A percentile compares a stretch with the other conserved stretches of the same genome.
These are phyloP conservation scores for Rhizopus arrhizus DNA, from an alignment of 371 early-diverging fungal genomes.

Conservation along the genomic window DNA sequence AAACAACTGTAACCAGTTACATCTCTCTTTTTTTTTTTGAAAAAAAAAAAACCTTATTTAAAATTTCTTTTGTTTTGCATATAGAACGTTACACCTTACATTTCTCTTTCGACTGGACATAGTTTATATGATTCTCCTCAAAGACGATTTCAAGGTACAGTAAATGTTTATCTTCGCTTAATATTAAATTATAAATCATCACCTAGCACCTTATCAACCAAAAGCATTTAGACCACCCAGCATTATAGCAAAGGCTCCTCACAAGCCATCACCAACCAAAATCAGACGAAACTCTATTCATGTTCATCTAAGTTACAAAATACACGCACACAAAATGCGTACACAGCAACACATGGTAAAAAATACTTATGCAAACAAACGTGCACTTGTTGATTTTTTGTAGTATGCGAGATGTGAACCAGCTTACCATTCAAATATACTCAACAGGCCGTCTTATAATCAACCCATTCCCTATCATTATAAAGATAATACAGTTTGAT, in stretches of 20 bases:
- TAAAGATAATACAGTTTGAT: neutral
- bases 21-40: neutral
- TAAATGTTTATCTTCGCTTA: too few relatives aligned
- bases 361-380: neutral
- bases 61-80: neutral
- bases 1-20: neutral
- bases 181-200: neutral
- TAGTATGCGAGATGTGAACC: neutral
- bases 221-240: slow-evolving; percentile 3
- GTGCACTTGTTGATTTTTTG: too few relatives aligned
- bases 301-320: slow-evolving; percentile 28
- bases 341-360: slow-evolving; percentile 4
- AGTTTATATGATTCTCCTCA: slow-evolving; percentile 5
- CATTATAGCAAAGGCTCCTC: neutral
- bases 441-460: neutral
- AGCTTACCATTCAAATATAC: neutral
- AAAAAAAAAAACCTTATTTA: neutral
- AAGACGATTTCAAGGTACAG: slow-evolving; percentile 17
- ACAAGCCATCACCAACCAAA: neutral
- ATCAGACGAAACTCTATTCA: slow-evolving; percentile 22
- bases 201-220: neutral
- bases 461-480: slow-evolving; percentile 1
- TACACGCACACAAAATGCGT: slow-evolving; percentile 22
- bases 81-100: slow-evolving; percentile 6
- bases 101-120: slow-evolving; percentile 10